Evolutionary conservation across 108 stramenopile genomes (phyloP).

Genomic region (Epithemia pelagica): DNA sequence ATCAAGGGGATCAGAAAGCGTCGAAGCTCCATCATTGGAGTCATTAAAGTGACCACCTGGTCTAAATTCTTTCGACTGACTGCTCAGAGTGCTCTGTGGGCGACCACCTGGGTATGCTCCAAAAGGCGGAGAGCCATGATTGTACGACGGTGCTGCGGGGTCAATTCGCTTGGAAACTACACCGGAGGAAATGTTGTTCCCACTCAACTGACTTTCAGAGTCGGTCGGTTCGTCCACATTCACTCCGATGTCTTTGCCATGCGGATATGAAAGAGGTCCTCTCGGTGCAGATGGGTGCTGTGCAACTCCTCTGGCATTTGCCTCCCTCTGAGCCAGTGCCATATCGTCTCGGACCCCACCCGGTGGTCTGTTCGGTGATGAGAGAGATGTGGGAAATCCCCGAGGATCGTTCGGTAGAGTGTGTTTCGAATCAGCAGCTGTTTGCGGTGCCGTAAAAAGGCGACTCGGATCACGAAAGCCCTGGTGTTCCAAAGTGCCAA

Average conservation of each 20-base stretch:
- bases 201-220: slow-evolving; percentile 5
- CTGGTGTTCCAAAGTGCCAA: background rate
- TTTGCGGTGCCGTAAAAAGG: background rate
- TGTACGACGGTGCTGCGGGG: background rate
- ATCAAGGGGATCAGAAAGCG: slow-evolving; percentile 6
- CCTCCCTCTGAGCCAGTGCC: background rate
- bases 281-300: background rate
- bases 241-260: slow-evolving; percentile 35
- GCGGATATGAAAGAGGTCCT: background rate
- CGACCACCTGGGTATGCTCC: background rate
- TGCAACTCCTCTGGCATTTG: background rate
- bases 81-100: background rate
- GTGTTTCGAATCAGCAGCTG: slow-evolving; percentile 21
- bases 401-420: slow-evolving; percentile 4
- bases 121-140: background rate
- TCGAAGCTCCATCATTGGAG: background rate
- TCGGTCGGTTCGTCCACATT: slow-evolving; percentile 62
- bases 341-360: background rate
- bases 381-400: slow-evolving; percentile 5
- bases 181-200: background rate
- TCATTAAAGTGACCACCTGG: background rate
- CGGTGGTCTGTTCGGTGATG: background rate
- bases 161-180: background rate
- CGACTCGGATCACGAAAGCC: background rate
- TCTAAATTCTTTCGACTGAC: background rate